phyloP scores from a whole-genome alignment of 2,329 filamentous ascomycete species.

The Fusarium goolgardi region DNA sequence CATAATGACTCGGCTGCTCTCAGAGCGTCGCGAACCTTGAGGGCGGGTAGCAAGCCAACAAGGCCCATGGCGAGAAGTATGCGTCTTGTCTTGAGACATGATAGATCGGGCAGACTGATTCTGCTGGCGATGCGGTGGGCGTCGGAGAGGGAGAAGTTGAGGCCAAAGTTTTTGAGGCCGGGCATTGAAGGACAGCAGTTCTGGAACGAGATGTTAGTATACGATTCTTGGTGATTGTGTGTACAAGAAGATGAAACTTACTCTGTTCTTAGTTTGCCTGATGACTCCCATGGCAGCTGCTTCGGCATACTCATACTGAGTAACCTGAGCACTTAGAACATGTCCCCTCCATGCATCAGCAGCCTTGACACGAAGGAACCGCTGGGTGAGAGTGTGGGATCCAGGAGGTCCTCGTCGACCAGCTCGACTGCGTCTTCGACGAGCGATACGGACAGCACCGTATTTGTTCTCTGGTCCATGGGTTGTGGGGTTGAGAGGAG shows the following conservation, averaged over 20 bases:
- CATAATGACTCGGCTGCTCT: constrained; percentile 41
- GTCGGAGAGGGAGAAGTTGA: constrained; percentile 40
- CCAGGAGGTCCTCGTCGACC: constrained; percentile 31
- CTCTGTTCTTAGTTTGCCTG: constrained; percentile 24
- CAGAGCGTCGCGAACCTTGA: constrained; percentile 40
- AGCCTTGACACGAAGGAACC: constrained; percentile 57
- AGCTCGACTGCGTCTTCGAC: constrained; percentile 35
- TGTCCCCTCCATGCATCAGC: constrained; percentile 56
- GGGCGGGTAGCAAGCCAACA: constrained; percentile 45
- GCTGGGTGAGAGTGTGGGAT: constrained; percentile 55
- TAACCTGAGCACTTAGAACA: constrained; percentile 47
- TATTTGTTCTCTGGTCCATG: constrained; percentile 28
- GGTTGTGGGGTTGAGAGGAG: constrained; percentile 47
- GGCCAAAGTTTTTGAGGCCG: constrained; percentile 31
- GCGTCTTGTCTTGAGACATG: constrained; percentile 46
- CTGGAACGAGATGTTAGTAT: constrained; percentile 22
- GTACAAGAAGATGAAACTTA: constrained; percentile 20
- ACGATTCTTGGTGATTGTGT: background rate
- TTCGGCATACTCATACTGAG: constrained; percentile 38
- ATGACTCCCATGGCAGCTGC: constrained; percentile 15
- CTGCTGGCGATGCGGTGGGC: constrained; percentile 28
- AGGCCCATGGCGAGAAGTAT: constrained; percentile 50
- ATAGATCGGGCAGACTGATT: constrained; percentile 44
- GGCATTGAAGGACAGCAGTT: constrained; percentile 38
- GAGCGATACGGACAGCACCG: constrained; percentile 30